Base-by-base conservation (phyloP, 2,329 filamentous ascomycete species). In the Xylaria sp. region DNA sequence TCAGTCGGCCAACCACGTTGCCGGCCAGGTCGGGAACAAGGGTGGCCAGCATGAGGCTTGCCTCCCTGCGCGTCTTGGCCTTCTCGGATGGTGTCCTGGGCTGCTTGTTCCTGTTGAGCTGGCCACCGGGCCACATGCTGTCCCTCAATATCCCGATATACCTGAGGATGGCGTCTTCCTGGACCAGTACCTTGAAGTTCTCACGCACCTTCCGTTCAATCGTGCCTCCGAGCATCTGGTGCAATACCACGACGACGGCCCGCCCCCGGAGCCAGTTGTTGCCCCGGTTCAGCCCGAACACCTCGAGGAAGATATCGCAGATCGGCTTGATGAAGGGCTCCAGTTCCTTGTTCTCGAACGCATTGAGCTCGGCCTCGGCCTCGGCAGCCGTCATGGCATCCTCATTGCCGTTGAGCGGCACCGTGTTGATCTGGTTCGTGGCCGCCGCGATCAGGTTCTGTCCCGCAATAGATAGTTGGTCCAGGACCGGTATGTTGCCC, bases 281-380 rank as follows among this genome's bases (percentile, higher is more conserved):
- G 39, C 93, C 92, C 56, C 89, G 87, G 71, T 97, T 96, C 38
- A 99, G 82, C 68, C 96, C 92, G 68, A 99, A 99, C 0, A 92
- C 85, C 70, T 99, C 94, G 16, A 99, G 83, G 74, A 99, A 99
- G 56, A 99, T 87, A 71, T 99, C 94, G 72, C 92, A 97, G 57
- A 99, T 97, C 3, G 94, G 95, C 70, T 97, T 99, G 66, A 99
- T 94, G 67, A 99, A 97, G 1, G 94, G 94, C 68, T 96, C 92
- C 2, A 92, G 79, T 64, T 96, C 91, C 66, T 87, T 88, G 68
- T 90, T 88, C 72, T 97, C 93, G 66, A 96, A 97, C 0, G 93
- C 93, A 53, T 92, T 90, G 44, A 99, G 78, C 72, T 97, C 94
- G 0, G 93, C 93, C 73, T 97, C 92, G 0, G 92, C 94, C 75